Conservation (phyloP, 2,329 filamentous ascomycete species). For the Trichoderma sp. region DNA sequence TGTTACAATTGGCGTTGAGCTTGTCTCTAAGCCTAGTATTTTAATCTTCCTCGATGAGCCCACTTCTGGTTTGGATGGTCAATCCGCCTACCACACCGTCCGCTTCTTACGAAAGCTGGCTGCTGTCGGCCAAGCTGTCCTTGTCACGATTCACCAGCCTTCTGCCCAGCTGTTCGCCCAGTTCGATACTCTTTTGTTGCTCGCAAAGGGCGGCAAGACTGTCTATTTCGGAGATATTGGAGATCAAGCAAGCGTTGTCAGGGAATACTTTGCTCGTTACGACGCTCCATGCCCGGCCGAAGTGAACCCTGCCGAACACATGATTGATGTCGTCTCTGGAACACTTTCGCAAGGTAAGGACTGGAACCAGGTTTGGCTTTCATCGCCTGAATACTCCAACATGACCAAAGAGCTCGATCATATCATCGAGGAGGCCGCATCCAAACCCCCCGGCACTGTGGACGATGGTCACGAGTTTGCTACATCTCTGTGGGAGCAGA, state of each 20-base stretch:
- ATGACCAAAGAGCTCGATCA: conserved; percentile 60
- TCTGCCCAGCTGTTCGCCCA: conserved; percentile 63
- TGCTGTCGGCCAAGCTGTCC: conserved; percentile 62
- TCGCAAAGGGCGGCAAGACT: conserved; percentile 62
- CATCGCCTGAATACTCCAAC: conserved; percentile 56
- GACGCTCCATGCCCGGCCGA: conserved; percentile 60
- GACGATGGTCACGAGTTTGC: conserved; percentile 68
- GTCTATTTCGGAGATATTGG: conserved; percentile 68
- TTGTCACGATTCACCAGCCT: conserved; percentile 70
- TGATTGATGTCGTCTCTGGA: conserved; percentile 61
- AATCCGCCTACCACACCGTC: conserved; percentile 63
- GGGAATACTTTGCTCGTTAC: conserved; percentile 62
- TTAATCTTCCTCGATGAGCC: conserved; percentile 62
- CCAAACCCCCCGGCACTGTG: conserved; percentile 36
- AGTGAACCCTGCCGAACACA: conserved; percentile 72
- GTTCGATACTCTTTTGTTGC: conserved; percentile 63
- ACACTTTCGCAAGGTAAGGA: conserved; percentile 46
- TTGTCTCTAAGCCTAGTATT: conserved; percentile 58
- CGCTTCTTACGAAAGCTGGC: conserved; percentile 65
- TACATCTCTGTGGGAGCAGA: conserved; percentile 60
- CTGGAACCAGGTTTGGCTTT: conserved; percentile 69
- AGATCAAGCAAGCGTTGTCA: conserved; percentile 50
- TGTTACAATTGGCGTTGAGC: conserved; percentile 59
- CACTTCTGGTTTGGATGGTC: conserved; percentile 64
- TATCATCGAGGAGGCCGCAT: conserved; percentile 55